Evolutionary conservation across 2,329 filamentous ascomycete species (phyloP).

Genomic region (Mycosphaerella arachidis): DNA sequence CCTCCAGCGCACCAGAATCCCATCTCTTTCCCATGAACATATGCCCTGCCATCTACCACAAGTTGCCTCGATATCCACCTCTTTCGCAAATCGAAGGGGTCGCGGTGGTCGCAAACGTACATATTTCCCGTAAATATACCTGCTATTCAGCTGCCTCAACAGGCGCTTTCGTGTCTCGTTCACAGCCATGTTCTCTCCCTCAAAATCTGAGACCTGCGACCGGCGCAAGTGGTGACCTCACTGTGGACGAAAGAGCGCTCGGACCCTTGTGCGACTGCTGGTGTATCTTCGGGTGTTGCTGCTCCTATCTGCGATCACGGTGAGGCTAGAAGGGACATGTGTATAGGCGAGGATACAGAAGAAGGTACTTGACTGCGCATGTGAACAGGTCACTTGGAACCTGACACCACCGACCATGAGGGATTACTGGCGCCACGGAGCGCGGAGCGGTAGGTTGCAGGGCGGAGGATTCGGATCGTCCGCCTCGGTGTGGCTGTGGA

Average conservation of each 20-base stretch:
- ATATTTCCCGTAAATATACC: slow-evolving; percentile 68
- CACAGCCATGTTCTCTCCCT: slow-evolving; percentile 34
- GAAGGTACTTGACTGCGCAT: not conserved
- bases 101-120: slow-evolving; percentile 49
- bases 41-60: not conserved
- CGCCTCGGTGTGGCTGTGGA: not conserved
- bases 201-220: not conserved
- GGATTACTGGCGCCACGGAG: not conserved
- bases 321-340: not conserved
- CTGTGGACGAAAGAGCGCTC: not conserved
- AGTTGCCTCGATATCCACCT: not conserved
- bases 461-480: not conserved
- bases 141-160: slow-evolving; percentile 62
- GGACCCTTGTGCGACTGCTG: not conserved
- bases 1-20: not conserved
- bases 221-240: not conserved
- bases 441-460: not conserved
- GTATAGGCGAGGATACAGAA: too few relatives aligned
- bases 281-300: not conserved
- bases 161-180: slow-evolving; percentile 49
- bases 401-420: not conserved
- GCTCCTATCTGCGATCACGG: not conserved
- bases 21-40: not conserved
- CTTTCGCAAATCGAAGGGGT: not conserved
- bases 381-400: not conserved